phyloP scores from a whole-genome alignment of 495 filamentous ascomycete genomes.

The Aspergillus bertholletiae region DNA sequence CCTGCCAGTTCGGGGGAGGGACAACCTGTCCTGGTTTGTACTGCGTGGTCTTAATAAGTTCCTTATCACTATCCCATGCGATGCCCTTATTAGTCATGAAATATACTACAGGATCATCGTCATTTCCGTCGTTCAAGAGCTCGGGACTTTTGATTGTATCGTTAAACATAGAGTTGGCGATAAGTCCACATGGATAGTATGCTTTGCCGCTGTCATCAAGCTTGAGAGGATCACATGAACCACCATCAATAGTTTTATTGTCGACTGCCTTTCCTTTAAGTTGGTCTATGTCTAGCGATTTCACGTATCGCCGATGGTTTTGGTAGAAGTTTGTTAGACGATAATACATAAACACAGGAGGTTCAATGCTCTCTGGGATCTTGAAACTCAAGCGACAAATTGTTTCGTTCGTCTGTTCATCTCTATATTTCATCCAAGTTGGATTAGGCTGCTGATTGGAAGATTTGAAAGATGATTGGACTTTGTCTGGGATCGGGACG shows the following conservation, averaged over 20 bases:
- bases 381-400: slow-evolving; percentile 70
- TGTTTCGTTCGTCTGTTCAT: slow-evolving; percentile 13
- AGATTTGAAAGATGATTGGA: slow-evolving; percentile 64
- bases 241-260: slow-evolving; percentile 55
- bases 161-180: slow-evolving; percentile 97
- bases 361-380: slow-evolving; percentile 70
- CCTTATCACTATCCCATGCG: slow-evolving; percentile 79
- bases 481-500: slow-evolving; percentile 46
- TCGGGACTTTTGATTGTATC: slow-evolving; percentile 73
- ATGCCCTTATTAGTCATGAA: slow-evolving; percentile 75
- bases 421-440: slow-evolving; percentile 33
- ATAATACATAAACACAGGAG: slow-evolving; percentile 90
- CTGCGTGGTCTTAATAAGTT: slow-evolving; percentile 66
- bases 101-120: slow-evolving; percentile 45
- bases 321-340: slow-evolving; percentile 98
- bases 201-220: slow-evolving; percentile 55
- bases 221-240: slow-evolving; percentile 73
- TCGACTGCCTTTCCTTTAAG: slow-evolving; percentile 67
- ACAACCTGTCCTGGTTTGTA: slow-evolving; percentile 63
- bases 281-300: slow-evolving; percentile 80
- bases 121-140: slow-evolving; percentile 44
- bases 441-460: slow-evolving; percentile 23
- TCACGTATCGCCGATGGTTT: slow-evolving; percentile 95
- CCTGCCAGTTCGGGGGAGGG: slow-evolving; percentile 83
- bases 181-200: slow-evolving; percentile 93